Base-by-base conservation (phyloP, 805 yeast genomes). In the Jamesozyma spencerorum region DNA sequence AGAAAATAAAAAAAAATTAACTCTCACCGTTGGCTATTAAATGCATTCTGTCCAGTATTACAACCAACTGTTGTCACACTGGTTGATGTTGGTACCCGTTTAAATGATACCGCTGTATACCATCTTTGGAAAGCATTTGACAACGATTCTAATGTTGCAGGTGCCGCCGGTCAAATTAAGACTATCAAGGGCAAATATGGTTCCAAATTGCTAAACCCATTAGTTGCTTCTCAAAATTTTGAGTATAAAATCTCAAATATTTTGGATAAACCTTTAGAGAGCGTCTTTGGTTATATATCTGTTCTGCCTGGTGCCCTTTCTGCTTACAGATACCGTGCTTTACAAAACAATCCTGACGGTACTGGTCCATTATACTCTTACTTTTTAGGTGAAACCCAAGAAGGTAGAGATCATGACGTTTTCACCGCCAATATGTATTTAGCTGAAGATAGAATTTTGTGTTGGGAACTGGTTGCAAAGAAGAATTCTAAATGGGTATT, bases 91-190 rank as follows among this genome's bases (percentile, higher is more conserved):
- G 99, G 99, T 47, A 92, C 99, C 0, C 78, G 81, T 53, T 94
- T 97, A n/a, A 87, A 86, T 48, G 74, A 75, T 36, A 79, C 82
- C 39, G 90, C 97, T 0, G 69, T 90, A 19, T 94, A 92, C 56
- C 92, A 90, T 51, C 68, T 92, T 44, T 92, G 99, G 99, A 92
- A 92, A 62, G 94, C 96, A 0, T 92, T 92, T 62, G 98, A 92
- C 61, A 74, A 79, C 50, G 97, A 92, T 58, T 87, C 97, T 1
- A 88, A 90, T 53, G 95, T 92, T 39, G 99, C 96, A 0, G 99
- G 99, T 47, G 98, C 95, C 1, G 97, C 97, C 12, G 99, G 99
- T 47, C 97, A 92, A 62, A 88, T 92, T 57, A 83, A 83, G 47
- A 86, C 97, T 0, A 81, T 90, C 85, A 87, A 86, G 53, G 99